phyloP scores from a whole-genome alignment of 108 stramenopile species.

The Skeletonema costatum region DNA sequence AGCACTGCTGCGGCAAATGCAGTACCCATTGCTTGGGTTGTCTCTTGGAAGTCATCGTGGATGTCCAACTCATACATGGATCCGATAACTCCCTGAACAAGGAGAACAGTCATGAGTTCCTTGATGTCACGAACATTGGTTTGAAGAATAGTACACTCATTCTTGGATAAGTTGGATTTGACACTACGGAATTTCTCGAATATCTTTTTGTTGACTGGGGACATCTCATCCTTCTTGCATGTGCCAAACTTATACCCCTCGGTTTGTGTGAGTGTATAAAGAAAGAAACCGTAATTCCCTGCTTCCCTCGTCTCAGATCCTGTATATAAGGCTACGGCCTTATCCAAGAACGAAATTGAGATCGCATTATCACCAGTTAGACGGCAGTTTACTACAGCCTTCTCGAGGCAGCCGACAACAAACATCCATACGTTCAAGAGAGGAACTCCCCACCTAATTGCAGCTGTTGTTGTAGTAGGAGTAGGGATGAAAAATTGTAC shows the following conservation, averaged over 20 bases:
- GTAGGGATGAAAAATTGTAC: background rate
- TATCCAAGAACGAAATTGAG: conserved; percentile 5
- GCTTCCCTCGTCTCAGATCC: conserved; percentile 13
- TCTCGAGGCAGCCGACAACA: conserved; percentile 7
- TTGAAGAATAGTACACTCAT: background rate
- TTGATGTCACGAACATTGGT: background rate
- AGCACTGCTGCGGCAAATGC: conserved; percentile 6
- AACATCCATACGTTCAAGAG: conserved; percentile 15
- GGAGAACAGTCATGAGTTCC: conserved; percentile 13
- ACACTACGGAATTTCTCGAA: background rate
- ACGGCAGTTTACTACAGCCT: conserved; percentile 5
- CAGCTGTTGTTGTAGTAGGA: conserved; percentile 8
- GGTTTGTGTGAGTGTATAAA: conserved; percentile 7
- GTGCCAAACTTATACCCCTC: conserved; percentile 19
- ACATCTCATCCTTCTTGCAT: conserved; percentile 7
- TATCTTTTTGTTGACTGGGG: conserved; percentile 15
- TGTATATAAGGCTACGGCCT: conserved; percentile 24
- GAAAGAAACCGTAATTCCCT: conserved; percentile 2
- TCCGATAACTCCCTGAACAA: conserved; percentile 13
- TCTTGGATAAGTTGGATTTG: background rate
- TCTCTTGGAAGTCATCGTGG: conserved; percentile 25
- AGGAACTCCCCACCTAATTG: conserved; percentile 21
- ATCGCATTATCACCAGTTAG: background rate
- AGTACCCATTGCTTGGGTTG: conserved; percentile 15
- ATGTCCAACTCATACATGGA: conserved; percentile 11